phyloP scores from a whole-genome alignment of 1,139 yeast genomes.

The Sugiyamaella grinbergsii region DNA sequence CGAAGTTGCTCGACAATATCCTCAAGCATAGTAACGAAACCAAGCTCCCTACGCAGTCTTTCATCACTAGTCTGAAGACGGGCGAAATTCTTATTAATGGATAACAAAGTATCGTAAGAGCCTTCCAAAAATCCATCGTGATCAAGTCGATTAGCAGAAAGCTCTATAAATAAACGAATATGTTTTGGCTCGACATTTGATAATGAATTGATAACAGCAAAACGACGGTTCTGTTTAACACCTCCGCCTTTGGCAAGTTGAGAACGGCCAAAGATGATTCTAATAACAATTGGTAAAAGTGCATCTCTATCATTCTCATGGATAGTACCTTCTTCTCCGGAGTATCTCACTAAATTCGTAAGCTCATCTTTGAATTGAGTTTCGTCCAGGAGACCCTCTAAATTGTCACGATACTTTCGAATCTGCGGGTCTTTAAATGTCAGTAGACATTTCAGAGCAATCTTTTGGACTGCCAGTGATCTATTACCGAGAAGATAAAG shows the following conservation, averaged over 20 bases:
- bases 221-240: constrained; percentile 69
- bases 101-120: constrained; percentile 23
- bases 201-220: constrained; percentile 72
- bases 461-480: constrained; percentile 62
- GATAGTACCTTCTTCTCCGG: constrained; percentile 55
- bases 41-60: constrained; percentile 59
- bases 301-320: constrained; percentile 60
- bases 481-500: constrained; percentile 64
- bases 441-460: constrained; percentile 72
- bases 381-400: constrained; percentile 78
- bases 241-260: constrained; percentile 54
- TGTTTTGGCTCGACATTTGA: constrained; percentile 61
- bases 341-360: constrained; percentile 57
- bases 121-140: constrained; percentile 45
- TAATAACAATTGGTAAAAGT: constrained; percentile 70
- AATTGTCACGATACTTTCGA: constrained; percentile 69
- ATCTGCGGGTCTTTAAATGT: constrained; percentile 62
- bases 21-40: constrained; percentile 68
- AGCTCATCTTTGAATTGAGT: constrained; percentile 84
- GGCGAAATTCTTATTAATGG: constrained; percentile 32
- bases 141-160: constrained; percentile 62
- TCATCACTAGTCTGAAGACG: constrained; percentile 29
- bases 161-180: constrained; percentile 58
- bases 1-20: constrained; percentile 69
- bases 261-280: constrained; percentile 86